A percentile compares a stretch with the other conserved stretches of the same genome.
Conservation (phyloP, 768 basidiomycete species). For the Leccinellum rugosiceps region DNA sequence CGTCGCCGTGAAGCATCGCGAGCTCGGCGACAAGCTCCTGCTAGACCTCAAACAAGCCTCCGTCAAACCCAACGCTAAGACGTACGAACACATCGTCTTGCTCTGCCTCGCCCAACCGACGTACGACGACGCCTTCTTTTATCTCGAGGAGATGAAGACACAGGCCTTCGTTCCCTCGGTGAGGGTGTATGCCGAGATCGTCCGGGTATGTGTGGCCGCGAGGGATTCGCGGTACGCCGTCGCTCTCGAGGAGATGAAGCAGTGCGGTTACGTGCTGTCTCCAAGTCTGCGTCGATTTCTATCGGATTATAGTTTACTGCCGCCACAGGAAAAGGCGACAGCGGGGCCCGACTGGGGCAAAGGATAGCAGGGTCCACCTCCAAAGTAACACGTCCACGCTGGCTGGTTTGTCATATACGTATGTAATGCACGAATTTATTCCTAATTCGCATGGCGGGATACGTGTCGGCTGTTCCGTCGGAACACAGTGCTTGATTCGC, state of each 20-base stretch:
- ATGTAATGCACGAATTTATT: neutral
- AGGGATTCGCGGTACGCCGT: constrained; percentile 62
- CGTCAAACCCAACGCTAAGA: constrained; percentile 54
- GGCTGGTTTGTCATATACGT: neutral
- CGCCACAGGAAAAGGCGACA: neutral
- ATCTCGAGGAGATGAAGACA: constrained; percentile 84
- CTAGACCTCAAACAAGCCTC: constrained; percentile 59
- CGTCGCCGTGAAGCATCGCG: constrained; percentile 52
- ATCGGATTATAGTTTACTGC: constrained; percentile 10
- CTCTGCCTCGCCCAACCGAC: constrained; percentile 67
- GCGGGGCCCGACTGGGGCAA: neutral
- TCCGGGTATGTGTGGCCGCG: constrained; percentile 51
- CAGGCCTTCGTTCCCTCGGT: constrained; percentile 51
- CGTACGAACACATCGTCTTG: constrained; percentile 64
- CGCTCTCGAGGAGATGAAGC: constrained; percentile 69
- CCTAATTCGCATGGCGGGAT: neutral
- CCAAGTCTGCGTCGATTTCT: constrained; percentile 32
- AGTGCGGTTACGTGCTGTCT: constrained; percentile 49
- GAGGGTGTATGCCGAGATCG: constrained; percentile 56
- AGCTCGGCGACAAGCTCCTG: constrained; percentile 66
- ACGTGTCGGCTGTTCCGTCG: neutral
- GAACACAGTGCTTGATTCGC: neutral
- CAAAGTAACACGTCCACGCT: neutral
- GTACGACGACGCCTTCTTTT: constrained; percentile 88
- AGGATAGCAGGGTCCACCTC: neutral